Conservation (phyloP, 1,284 basidiomycete species). For the Mrakiaceae sp. region DNA sequence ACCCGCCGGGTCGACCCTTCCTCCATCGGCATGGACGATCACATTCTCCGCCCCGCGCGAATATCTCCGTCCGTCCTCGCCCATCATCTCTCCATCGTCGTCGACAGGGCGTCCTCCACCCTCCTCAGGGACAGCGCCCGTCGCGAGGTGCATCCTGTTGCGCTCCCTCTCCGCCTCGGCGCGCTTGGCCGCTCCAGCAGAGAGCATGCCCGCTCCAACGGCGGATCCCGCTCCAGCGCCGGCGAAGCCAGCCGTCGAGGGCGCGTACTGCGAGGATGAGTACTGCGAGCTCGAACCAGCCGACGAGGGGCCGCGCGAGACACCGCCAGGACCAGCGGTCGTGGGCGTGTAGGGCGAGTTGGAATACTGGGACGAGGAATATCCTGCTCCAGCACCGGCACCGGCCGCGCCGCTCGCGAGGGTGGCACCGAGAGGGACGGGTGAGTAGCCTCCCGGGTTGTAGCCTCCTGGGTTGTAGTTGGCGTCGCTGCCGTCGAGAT, state of each 20-base stretch:
- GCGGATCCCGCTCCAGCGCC: background rate
- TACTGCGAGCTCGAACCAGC: background rate
- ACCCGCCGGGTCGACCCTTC: background rate
- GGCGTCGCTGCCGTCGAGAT: background rate
- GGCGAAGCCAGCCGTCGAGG: background rate
- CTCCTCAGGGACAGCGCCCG: background rate
- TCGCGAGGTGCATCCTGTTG: background rate
- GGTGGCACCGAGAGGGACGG: background rate
- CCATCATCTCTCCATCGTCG: background rate
- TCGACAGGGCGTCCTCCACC: background rate
- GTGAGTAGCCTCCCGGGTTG: slow-evolving; percentile 2
- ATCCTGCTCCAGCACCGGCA: slow-evolving; percentile 4
- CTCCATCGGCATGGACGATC: slow-evolving; percentile 13
- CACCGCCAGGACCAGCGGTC: background rate
- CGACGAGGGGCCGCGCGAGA: slow-evolving; percentile 11
- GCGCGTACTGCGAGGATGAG: background rate
- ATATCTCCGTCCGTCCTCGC: background rate
- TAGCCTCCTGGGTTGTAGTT: background rate
- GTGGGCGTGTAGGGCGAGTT: background rate
- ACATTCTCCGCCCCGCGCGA: background rate
- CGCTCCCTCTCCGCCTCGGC: slow-evolving; percentile 14
- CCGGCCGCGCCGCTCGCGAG: background rate
- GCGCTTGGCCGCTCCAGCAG: slow-evolving; percentile 14
- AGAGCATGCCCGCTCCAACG: slow-evolving; percentile 7
- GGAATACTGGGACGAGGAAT: background rate